A percentile compares a stretch with the other conserved stretches of the same genome.
Evolutionary conservation across 306 rosid species (phyloP).

Genomic region (Elaeagnus macrophylla): DNA sequence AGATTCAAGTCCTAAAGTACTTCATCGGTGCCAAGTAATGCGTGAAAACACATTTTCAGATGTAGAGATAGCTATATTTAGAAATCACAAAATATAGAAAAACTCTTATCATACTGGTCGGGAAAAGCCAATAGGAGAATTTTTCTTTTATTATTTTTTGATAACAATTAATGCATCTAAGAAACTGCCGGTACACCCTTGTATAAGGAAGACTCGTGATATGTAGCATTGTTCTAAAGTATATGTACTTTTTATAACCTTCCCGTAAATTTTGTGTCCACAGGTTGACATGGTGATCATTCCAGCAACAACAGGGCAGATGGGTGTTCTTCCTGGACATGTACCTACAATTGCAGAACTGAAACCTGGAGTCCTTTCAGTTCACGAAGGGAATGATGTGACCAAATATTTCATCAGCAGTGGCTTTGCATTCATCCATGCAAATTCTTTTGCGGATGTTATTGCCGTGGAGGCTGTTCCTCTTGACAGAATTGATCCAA

Average conservation of each 20-base stretch:
- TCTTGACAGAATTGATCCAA: conserved; percentile 56
- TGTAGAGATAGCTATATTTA: too few relatives aligned
- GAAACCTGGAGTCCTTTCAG: conserved; percentile 84
- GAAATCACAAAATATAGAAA: too few relatives aligned
- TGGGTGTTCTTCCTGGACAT: conserved; percentile 99
- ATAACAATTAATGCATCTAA: too few relatives aligned
- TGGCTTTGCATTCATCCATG: conserved; percentile 88
- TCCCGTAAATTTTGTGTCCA: conserved; percentile 10
- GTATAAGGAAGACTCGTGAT: too few relatives aligned
- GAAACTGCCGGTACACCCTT: too few relatives aligned
- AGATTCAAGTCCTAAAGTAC: too few relatives aligned
- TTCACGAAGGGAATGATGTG: conserved; percentile 69
- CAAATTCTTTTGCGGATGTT: conserved; percentile 74
- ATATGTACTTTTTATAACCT: neutral
- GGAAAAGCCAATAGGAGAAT: too few relatives aligned
- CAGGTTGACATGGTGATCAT: conserved; percentile 96
- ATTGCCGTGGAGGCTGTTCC: conserved; percentile 92
- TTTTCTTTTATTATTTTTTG: too few relatives aligned
- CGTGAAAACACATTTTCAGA: too few relatives aligned
- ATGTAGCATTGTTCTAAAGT: neutral
- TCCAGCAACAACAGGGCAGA: conserved; percentile 91
- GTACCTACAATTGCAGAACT: conserved; percentile 95
- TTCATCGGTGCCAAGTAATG: too few relatives aligned
- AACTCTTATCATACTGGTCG: too few relatives aligned
- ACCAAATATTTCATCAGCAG: conserved; percentile 85